Evolutionary conservation across 2,329 filamentous ascomycete genomes (phyloP).

Genomic region (Cladophialophora psammophila): DNA sequence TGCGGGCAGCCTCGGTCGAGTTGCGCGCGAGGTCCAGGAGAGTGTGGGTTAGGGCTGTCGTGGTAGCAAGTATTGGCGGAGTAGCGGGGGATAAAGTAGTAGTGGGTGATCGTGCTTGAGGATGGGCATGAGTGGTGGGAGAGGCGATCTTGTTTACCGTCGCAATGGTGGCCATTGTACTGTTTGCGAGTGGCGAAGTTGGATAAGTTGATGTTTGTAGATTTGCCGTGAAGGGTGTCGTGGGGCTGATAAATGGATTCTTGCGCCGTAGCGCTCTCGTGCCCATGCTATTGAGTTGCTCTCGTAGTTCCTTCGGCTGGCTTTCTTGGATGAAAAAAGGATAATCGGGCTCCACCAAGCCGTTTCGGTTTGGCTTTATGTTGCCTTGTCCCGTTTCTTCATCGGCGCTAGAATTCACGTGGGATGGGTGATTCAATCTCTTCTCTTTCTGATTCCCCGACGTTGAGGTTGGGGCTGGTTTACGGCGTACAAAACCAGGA

Average conservation of each 20-base stretch:
- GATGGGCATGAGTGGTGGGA: conserved; percentile 2
- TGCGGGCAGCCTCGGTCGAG: conserved; percentile 28
- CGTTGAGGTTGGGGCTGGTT: conserved; percentile 16
- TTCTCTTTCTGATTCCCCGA: background rate
- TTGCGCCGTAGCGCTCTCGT: conserved; percentile 2
- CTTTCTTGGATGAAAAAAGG: background rate
- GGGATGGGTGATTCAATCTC: conserved; percentile 20
- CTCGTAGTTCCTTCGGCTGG: background rate
- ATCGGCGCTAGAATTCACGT: conserved; percentile 1
- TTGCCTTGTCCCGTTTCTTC: background rate
- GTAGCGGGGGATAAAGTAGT: conserved; percentile 9
- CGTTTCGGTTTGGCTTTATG: background rate
- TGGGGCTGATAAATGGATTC: conserved; percentile 28
- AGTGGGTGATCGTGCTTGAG: background rate
- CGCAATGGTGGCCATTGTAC: background rate
- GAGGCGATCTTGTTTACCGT: conserved; percentile 11
- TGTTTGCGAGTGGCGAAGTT: conserved; percentile 19
- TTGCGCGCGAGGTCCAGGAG: conserved; percentile 40
- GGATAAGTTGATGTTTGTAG: conserved; percentile 35
- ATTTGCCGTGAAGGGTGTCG: conserved; percentile 33
- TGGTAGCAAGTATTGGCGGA: conserved; percentile 35
- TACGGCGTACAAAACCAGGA: conserved; percentile 26
- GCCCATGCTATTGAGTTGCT: background rate
- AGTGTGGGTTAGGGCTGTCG: conserved; percentile 40
- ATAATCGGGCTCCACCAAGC: background rate